These are phyloP conservation scores for Flueggea neowawraea DNA, from an alignment of 441 rosid species.

Conservation along the genomic window DNA sequence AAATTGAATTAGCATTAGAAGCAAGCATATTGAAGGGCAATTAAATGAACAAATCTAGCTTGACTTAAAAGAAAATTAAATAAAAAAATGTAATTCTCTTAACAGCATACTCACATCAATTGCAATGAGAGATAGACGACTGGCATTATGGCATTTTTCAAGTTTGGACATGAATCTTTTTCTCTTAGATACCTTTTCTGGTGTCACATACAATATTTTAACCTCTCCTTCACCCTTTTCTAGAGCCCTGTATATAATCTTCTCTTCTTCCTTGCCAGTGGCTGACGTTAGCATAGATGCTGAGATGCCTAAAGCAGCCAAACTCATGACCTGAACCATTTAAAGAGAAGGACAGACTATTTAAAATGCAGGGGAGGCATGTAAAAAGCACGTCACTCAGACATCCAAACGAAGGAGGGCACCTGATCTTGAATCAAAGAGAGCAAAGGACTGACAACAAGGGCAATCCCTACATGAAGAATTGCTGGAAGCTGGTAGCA, in stretches of 20 bases:
- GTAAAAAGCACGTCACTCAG: not conserved
- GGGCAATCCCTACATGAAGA: constrained; percentile 68
- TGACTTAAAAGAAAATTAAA: not conserved
- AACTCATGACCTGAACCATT: constrained; percentile 77
- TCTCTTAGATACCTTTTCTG: constrained; percentile 98
- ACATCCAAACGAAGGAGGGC: not conserved
- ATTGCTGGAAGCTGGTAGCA: constrained; percentile 97
- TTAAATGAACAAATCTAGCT: too few species aligned
- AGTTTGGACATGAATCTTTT: constrained; percentile 99
- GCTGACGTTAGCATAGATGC: constrained; percentile 89
- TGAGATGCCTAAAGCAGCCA: constrained; percentile 83
- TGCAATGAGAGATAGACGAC: constrained; percentile 80
- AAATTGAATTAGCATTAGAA: too few species aligned
- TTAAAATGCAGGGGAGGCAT: constrained; percentile 1
- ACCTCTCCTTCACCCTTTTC: constrained; percentile 91
- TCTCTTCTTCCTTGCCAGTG: constrained; percentile 88
- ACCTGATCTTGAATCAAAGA: constrained; percentile 99
- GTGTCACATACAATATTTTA: constrained; percentile 87
- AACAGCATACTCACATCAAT: constrained; percentile 65
- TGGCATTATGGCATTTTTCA: constrained; percentile 81
- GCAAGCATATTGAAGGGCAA: too few species aligned
- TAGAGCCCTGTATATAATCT: constrained; percentile 84
- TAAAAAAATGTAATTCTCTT: not conserved
- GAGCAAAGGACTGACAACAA: constrained; percentile 81
- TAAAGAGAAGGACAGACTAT: not conserved